Evolutionary conservation across 2,329 filamentous ascomycete genomes (phyloP).

Genomic region (Cladosporium austrohemisphaericum): DNA sequence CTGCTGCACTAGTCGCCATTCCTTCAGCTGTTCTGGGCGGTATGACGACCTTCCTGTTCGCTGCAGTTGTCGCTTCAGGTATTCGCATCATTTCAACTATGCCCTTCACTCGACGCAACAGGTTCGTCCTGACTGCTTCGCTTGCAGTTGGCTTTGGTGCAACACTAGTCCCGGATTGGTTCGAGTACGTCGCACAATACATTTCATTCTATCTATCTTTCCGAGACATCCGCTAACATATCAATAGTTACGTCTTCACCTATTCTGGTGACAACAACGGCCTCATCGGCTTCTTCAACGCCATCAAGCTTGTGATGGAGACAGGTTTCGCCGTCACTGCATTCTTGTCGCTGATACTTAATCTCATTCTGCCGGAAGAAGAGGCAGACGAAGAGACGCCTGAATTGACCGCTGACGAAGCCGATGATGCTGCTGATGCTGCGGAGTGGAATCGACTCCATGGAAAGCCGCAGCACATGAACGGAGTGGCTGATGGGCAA

Average conservation of each 20-base stretch:
- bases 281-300: slow-evolving; percentile 70
- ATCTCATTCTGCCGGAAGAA: slow-evolving; percentile 69
- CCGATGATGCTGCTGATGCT: slow-evolving; percentile 36
- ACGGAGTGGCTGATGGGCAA: slow-evolving; percentile 15
- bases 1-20: slow-evolving; percentile 72
- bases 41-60: slow-evolving; percentile 73
- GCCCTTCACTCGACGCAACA: slow-evolving; percentile 71
- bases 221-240: slow-evolving; percentile 16
- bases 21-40: slow-evolving; percentile 51
- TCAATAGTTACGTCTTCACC: slow-evolving; percentile 61
- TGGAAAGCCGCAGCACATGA: slow-evolving; percentile 19
- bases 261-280: slow-evolving; percentile 65
- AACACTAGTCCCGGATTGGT: slow-evolving; percentile 42
- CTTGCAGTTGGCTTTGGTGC: slow-evolving; percentile 66
- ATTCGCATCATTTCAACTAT: slow-evolving; percentile 70
- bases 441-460: slow-evolving; percentile 41
- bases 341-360: slow-evolving; percentile 68
- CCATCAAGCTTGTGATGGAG: slow-evolving; percentile 48
- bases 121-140: slow-evolving; percentile 75
- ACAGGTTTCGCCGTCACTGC: slow-evolving; percentile 72
- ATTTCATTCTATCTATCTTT: neutral
- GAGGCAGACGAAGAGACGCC: slow-evolving; percentile 58
- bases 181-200: slow-evolving; percentile 27
- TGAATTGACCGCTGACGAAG: slow-evolving; percentile 41
- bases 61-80: slow-evolving; percentile 70